Conservation (phyloP, 805 yeast genomes). For the Blastobotrys terrestris region DNA sequence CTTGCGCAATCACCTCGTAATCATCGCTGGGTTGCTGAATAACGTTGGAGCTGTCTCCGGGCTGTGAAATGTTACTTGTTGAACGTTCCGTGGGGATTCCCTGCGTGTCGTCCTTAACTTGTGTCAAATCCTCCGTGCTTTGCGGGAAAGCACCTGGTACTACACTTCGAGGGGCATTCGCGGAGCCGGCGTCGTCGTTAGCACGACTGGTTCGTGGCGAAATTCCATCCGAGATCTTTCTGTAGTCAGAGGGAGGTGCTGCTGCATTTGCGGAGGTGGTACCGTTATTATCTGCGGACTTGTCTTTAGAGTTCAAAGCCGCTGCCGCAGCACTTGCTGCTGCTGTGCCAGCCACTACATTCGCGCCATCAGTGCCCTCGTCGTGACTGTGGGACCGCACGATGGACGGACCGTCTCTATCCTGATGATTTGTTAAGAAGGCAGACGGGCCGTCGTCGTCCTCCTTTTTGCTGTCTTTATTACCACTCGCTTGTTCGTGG, state of each 20-base stretch:
- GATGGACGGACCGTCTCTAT: background rate
- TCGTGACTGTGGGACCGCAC: background rate
- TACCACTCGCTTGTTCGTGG: too few species aligned
- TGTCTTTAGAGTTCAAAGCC: background rate
- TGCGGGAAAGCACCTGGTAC: background rate
- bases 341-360: background rate
- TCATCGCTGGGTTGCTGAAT: background rate
- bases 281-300: background rate
- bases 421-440: background rate
- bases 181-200: too few species aligned
- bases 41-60: background rate
- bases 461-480: background rate
- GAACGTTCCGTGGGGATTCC: too few species aligned
- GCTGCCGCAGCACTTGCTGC: constrained; percentile 1
- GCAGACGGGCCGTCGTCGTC: background rate
- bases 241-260: constrained; percentile 10
- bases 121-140: background rate
- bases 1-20: background rate
- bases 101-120: background rate
- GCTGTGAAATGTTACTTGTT: background rate
- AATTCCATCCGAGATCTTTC: constrained; percentile 1
- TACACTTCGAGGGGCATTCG: background rate
- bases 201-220: background rate
- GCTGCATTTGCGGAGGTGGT: background rate
- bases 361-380: background rate